Base-by-base conservation (phyloP, 805 yeast genomes). In the Ogataea henricii region DNA sequence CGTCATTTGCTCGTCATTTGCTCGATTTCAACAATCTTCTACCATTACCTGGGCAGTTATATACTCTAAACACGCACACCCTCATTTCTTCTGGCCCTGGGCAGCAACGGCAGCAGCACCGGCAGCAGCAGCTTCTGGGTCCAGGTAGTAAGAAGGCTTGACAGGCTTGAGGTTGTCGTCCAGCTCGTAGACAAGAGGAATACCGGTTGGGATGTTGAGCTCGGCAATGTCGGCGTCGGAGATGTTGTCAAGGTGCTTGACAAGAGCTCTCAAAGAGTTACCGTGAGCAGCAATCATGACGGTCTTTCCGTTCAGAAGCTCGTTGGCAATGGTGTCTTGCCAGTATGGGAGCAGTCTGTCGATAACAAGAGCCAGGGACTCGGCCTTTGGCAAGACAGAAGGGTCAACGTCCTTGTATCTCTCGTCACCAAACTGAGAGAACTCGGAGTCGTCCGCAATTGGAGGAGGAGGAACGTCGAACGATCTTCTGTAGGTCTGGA, bases 61-160 rank as follows among this genome's bases (percentile, higher is more conserved):
- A 14, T 23, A 27, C 17, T 12, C 17, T 37, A 22, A 27, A 20
- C 16, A 16, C 6, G 25, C 32, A 12, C 32, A 23, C 25, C 16
- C 17, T 51, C 69, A 74, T 62, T 79, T 79, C 77, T 81, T 82
- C 70, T 78, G 78, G 72, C 98, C 98, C 79, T 91, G 98, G 64
- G 89, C 89, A 64, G 97, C 98, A 63, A 91, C 98, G 52, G 97
- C 97, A 68, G 97, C 97, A 59, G 97, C 98, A 81, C 98, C 98
- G 47, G 97, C 97, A 57, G 91, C 96, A 66, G 98, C 98, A 66
- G 97, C 98, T 78, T 89, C 97, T 66, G 98, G 98, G 77, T 91
- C 98, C 75, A 91, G 85, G 85, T 91, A 91, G 82, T 91, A 89
- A 63, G 95, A 83, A 61, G 89, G 87, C 84, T 90, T 90, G 69